Percentiles rank a stretch among this genome's conserved stretches.
phyloP scores from a whole-genome alignment of 176 grass and related monocot species.

The Aegilops tauschii region DNA sequence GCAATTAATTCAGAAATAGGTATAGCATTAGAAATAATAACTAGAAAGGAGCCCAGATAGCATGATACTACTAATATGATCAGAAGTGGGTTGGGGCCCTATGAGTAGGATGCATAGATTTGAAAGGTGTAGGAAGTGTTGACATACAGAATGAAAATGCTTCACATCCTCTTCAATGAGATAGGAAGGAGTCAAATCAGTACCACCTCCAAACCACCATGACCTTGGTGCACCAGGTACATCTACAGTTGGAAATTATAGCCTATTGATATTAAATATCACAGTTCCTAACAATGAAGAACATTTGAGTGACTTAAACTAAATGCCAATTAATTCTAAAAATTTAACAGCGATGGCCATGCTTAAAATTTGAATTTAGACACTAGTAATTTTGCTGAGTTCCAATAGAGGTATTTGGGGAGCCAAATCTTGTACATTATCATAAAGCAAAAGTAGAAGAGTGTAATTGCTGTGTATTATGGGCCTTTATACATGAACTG shows the following conservation, averaged over 20 bases:
- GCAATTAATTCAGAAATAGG: background rate
- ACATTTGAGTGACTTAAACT: background rate
- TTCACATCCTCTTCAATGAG: constrained; percentile 98
- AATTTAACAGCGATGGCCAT: background rate
- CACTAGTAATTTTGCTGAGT: background rate
- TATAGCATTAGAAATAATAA: background rate
- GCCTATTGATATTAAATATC: background rate
- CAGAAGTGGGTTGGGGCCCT: background rate
- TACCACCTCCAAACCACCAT: constrained; percentile 99
- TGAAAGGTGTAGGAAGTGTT: background rate
- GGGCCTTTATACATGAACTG: background rate
- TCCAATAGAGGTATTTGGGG: background rate
- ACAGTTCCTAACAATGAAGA: background rate
- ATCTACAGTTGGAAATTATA: constrained; percentile 46
- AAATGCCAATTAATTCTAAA: background rate
- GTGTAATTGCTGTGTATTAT: background rate
- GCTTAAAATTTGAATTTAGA: background rate
- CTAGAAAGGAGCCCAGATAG: background rate
- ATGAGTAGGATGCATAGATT: background rate
- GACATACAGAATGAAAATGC: constrained; percentile 90
- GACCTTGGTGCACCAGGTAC: constrained; percentile 82
- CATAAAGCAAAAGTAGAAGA: background rate
- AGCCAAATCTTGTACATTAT: too few relatives aligned
- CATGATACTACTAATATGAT: background rate
- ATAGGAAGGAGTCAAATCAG: constrained; percentile 95